Percentiles rank a stretch among this genome's conserved stretches.
phyloP scores from a whole-genome alignment of 371 early-diverging fungal species.

The Spraguea lophii region DNA sequence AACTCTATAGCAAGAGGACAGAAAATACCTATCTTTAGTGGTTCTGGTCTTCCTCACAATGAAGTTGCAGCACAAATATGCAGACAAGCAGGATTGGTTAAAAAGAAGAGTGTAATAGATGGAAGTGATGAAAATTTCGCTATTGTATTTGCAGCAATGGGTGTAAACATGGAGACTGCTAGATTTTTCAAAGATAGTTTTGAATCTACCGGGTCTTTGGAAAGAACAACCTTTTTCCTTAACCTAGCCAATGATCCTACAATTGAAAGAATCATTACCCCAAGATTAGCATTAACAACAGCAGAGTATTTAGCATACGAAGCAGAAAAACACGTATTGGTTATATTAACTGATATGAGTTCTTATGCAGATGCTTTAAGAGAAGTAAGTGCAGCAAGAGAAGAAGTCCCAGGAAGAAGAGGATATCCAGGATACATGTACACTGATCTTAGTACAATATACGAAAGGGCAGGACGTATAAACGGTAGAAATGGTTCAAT shows the following conservation, averaged over 20 bases:
- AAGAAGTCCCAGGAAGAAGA: constrained; percentile 99
- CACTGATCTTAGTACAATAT: constrained; percentile 97
- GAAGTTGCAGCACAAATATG: constrained; percentile 99
- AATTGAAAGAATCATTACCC: constrained; percentile 99
- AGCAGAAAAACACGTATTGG: constrained; percentile 93
- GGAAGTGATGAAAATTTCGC: constrained; percentile 97
- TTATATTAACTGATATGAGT: constrained; percentile 99
- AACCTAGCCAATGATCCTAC: constrained; percentile 99
- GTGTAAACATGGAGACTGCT: constrained; percentile 99
- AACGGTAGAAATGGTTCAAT: constrained; percentile 95
- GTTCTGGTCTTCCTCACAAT: constrained; percentile 96
- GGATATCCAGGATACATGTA: constrained; percentile 99
- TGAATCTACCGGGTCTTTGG: constrained; percentile 94
- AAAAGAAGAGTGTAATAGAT: constrained; percentile 86
- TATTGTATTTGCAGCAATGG: constrained; percentile 99
- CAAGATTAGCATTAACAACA: constrained; percentile 91
- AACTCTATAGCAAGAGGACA: constrained; percentile 99
- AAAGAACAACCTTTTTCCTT: constrained; percentile 90
- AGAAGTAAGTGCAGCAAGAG: constrained; percentile 95
- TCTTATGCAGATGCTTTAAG: constrained; percentile 99
- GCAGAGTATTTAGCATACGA: constrained; percentile 99
- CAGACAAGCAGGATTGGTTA: constrained; percentile 92
- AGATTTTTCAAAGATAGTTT: constrained; percentile 98
- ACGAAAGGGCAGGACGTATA: constrained; percentile 98
- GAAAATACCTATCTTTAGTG: constrained; percentile 99